These are phyloP conservation scores for Alternaria burnsii DNA, from an alignment of 2,329 filamentous ascomycete species.

Conservation along the genomic window DNA sequence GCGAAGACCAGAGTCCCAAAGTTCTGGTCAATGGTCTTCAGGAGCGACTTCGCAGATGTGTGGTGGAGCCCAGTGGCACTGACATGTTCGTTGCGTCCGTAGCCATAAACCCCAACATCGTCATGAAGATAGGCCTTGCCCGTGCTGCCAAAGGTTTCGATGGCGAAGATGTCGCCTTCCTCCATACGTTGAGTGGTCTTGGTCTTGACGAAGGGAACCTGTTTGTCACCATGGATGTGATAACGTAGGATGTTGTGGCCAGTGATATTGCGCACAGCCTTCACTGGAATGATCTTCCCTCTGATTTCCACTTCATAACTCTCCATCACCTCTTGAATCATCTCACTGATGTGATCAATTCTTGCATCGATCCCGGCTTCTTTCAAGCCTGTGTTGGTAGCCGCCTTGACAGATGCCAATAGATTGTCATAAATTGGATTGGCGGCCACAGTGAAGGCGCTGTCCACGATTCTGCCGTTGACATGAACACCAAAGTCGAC, in stretches of 20 bases:
- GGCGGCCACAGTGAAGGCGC: slow-evolving; percentile 73
- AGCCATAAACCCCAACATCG: slow-evolving; percentile 69
- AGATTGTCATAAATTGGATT: slow-evolving; percentile 73
- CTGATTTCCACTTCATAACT: slow-evolving; percentile 86
- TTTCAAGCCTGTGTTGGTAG: slow-evolving; percentile 77
- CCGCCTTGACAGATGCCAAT: slow-evolving; percentile 70
- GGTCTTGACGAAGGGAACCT: slow-evolving; percentile 89
- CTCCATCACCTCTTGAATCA: slow-evolving; percentile 93
- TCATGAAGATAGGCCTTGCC: slow-evolving; percentile 85
- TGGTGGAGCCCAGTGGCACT: slow-evolving; percentile 76
- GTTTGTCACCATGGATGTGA: slow-evolving; percentile 90
- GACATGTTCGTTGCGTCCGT: slow-evolving; percentile 75
- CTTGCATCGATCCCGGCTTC: slow-evolving; percentile 92
- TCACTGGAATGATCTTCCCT: slow-evolving; percentile 78
- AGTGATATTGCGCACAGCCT: slow-evolving; percentile 83
- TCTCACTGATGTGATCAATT: slow-evolving; percentile 80
- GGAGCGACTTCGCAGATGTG: slow-evolving; percentile 80
- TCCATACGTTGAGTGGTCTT: slow-evolving; percentile 93
- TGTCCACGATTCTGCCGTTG: slow-evolving; percentile 75
- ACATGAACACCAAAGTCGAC: slow-evolving; percentile 76
- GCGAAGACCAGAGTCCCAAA: slow-evolving; percentile 92
- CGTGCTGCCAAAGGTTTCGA: slow-evolving; percentile 94
- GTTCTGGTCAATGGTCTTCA: slow-evolving; percentile 92
- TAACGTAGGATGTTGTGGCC: slow-evolving; percentile 93
- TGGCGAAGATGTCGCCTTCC: slow-evolving; percentile 92